These are phyloP conservation scores for Prunus armeniaca DNA, from an alignment of 306 rosid genomes.

Conservation along the genomic window DNA sequence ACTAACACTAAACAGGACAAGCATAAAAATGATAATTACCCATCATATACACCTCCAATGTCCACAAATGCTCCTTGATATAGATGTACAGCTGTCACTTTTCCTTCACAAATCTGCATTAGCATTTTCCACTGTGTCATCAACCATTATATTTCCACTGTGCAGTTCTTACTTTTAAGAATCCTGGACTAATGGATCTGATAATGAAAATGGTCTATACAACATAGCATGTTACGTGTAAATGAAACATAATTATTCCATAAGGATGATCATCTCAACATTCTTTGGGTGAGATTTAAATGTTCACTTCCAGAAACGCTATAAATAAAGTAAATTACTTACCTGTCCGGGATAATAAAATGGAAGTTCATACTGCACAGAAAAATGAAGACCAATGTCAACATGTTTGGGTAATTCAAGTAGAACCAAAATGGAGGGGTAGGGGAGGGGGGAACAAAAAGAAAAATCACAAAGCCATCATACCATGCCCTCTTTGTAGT, in stretches of 20 bases:
- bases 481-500: slow-evolving; percentile 93
- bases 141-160: not conserved
- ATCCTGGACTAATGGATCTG: not conserved
- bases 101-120: slow-evolving; percentile 81
- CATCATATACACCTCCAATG: slow-evolving; percentile 96
- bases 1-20: not conserved
- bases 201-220: not conserved
- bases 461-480: slow-evolving; percentile 11
- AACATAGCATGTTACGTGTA: not conserved
- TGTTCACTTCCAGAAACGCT: not conserved
- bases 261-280: not conserved
- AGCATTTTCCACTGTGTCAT: slow-evolving; percentile 12
- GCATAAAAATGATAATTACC: slow-evolving; percentile 43
- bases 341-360: slow-evolving; percentile 98
- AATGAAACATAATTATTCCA: slow-evolving; percentile 4
- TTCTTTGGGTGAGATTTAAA: not conserved
- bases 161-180: not conserved
- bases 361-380: slow-evolving; percentile 94
- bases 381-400: slow-evolving; percentile 29
- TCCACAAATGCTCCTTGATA: slow-evolving; percentile 99
- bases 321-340: slow-evolving; percentile 25
- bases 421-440: not conserved
- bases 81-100: slow-evolving; percentile 77
- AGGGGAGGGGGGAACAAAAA: not conserved
- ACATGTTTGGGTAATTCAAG: not conserved